Conservation (phyloP, 495 filamentous ascomycete genomes). For the Aspergillus campestris region DNA sequence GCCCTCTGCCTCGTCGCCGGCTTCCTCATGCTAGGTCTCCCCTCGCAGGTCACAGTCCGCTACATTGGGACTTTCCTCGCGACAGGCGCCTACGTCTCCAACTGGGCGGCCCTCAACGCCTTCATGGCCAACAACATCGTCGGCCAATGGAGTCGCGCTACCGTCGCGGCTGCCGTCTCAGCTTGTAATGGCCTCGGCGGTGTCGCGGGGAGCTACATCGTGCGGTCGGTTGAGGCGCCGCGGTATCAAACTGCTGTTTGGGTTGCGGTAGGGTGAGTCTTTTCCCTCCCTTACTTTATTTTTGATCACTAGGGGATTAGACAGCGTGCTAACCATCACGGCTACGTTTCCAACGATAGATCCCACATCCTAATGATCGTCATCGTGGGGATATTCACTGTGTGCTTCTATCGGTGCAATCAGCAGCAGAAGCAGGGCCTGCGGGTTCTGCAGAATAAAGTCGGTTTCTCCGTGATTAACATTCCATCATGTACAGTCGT, state of each 20-base stretch:
- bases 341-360: conserved; percentile 11
- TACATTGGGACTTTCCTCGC: conserved; percentile 69
- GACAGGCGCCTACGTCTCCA: conserved; percentile 69
- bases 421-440: conserved; percentile 36
- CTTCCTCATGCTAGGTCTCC: conserved; percentile 67
- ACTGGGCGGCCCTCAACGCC: conserved; percentile 70
- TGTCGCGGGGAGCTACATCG: conserved; percentile 70
- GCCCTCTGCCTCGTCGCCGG: conserved; percentile 60
- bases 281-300: background rate
- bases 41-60: conserved; percentile 52
- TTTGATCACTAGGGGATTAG: too few relatives aligned
- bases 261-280: conserved; percentile 55
- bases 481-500: background rate
- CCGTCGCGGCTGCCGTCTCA: conserved; percentile 58
- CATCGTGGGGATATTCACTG: conserved; percentile 50
- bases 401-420: conserved; percentile 57
- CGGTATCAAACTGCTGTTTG: conserved; percentile 62
- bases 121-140: conserved; percentile 67
- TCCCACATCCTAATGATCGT: conserved; percentile 60
- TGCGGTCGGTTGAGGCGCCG: conserved; percentile 58
- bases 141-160: conserved; percentile 70
- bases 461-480: conserved; percentile 12
- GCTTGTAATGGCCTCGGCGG: conserved; percentile 68
- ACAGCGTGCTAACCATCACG: too few relatives aligned
- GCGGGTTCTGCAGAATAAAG: conserved; percentile 46